Evolutionary conservation across 306 rosid species (phyloP), one percentile per base, ranked within the genome.

Genomic region (Begonia peltatifolia): DNA sequence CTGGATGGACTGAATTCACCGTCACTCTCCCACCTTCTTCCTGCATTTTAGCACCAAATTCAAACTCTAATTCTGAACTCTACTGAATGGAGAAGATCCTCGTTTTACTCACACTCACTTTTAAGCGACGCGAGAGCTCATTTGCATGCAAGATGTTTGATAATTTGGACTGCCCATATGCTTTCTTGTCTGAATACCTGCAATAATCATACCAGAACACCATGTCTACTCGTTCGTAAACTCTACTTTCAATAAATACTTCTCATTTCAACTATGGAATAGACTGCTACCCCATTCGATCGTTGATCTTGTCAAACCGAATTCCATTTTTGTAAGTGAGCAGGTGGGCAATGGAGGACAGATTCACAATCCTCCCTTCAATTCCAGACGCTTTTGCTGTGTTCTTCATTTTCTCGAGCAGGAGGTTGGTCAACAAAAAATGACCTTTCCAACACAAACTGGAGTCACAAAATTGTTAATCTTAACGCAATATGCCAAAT

Each of bases 91-190:
- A 20, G 38, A 14, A 44, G 17, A 51, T 51, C 35, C 1, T 25
- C 2, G 35, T 25, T 25, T 25, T n/a, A n/a, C n/a, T n/a, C n/a
- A n/a, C n/a, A 25, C 35, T 82, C 51, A 89, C 97, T 87, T 68
- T 41, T 20, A 85, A 67, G 63, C 75, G 87, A 54, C 84, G 90
- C 38, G 92, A 72, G 35, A 90, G 85, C 68, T 85, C 97, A 5
- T 78, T 83, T 42, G 77, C 73, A 17, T 90, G 97, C 11, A 90
- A 64, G 58, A 85, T 68, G 74, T 85, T 90, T 22, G 95, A 90
- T 57, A 85, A 63, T 63, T 90, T 90, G 73, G 95, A 90, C 49
- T 90, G 97, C 10, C 97, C 97, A 30, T 90, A 90, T 0, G 97
- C 95, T 57, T 16, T 80, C 66, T 90, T 90, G 75, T 85, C 94